A percentile compares a stretch with the other conserved stretches of the same genome.
These are phyloP conservation scores for Inga laurina DNA, from an alignment of 306 rosid species.

Conservation along the genomic window DNA sequence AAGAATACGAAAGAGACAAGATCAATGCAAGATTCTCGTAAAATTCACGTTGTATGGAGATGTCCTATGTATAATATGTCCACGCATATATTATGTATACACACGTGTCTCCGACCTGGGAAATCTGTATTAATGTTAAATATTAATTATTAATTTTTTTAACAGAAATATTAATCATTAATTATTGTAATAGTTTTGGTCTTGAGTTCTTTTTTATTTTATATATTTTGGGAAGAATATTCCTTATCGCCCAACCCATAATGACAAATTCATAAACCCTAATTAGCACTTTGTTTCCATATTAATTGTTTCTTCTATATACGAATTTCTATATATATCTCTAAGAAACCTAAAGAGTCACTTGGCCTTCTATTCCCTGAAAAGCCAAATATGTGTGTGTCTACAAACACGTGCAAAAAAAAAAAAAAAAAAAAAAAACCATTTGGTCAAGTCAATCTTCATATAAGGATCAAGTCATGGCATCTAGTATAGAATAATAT, in stretches of 20 bases:
- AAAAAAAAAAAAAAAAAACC: background rate
- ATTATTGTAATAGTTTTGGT: background rate
- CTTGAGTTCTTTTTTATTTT: background rate
- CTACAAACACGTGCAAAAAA: background rate
- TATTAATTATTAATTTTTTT: background rate
- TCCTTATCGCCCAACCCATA: background rate
- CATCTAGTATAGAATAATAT: slow-evolving; percentile 21
- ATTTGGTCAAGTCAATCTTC: slow-evolving; percentile 23
- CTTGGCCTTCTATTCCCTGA: slow-evolving; percentile 43
- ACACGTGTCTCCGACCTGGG: background rate
- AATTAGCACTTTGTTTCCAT: background rate
- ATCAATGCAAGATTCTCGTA: slow-evolving; percentile 14
- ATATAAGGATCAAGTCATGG: slow-evolving; percentile 29
- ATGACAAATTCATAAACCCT: background rate
- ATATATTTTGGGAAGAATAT: background rate
- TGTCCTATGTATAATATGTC: background rate
- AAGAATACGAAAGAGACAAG: background rate
- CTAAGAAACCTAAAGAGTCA: slow-evolving; percentile 41
- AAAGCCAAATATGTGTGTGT: slow-evolving; percentile 36
- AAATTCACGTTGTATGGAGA: slow-evolving; percentile 1
- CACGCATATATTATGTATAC: background rate
- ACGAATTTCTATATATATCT: background rate
- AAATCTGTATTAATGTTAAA: background rate
- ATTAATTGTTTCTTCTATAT: too few relatives aligned
- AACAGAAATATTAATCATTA: too few relatives aligned